phyloP scores from a whole-genome alignment of 371 early-diverging fungal species.

The Dentiscutata heterogama region DNA sequence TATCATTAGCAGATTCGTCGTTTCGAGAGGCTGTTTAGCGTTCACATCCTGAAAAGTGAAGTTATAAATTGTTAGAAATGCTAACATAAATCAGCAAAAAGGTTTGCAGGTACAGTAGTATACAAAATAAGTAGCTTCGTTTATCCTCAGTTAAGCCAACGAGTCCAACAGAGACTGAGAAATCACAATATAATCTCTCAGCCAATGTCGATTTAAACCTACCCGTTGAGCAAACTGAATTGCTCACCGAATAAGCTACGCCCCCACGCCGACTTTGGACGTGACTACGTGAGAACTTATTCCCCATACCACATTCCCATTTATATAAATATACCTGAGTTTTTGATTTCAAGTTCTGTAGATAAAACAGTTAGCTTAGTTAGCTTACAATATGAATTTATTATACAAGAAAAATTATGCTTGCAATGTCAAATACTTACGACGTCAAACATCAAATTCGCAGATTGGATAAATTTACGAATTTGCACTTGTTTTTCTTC shows the following conservation, averaged over 20 bases:
- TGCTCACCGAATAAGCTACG: slow-evolving; percentile 34
- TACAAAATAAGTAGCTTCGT: slow-evolving; percentile 45
- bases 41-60: slow-evolving; percentile 26
- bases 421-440: slow-evolving; percentile 22
- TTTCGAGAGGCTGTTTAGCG: slow-evolving; percentile 12
- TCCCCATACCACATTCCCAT: not conserved
- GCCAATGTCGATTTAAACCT: not conserved
- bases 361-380: not conserved
- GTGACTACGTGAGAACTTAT: slow-evolving; percentile 30
- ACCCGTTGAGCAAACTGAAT: not conserved
- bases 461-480: slow-evolving; percentile 26
- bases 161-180: slow-evolving; percentile 31
- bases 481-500: slow-evolving; percentile 26
- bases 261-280: slow-evolving; percentile 15
- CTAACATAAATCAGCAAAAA: slow-evolving; percentile 23
- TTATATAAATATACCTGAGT: slow-evolving; percentile 1
- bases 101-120: slow-evolving; percentile 11
- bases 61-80: slow-evolving; percentile 21
- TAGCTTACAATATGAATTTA: not conserved
- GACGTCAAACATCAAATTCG: slow-evolving; percentile 10
- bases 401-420: not conserved
- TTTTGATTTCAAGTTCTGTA: slow-evolving; percentile 2
- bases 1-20: slow-evolving; percentile 14
- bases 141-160: slow-evolving; percentile 47
- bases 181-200: not conserved